Base-by-base conservation (phyloP, 2,329 filamentous ascomycete genomes). In the Pseudogymnoascus sp. region DNA sequence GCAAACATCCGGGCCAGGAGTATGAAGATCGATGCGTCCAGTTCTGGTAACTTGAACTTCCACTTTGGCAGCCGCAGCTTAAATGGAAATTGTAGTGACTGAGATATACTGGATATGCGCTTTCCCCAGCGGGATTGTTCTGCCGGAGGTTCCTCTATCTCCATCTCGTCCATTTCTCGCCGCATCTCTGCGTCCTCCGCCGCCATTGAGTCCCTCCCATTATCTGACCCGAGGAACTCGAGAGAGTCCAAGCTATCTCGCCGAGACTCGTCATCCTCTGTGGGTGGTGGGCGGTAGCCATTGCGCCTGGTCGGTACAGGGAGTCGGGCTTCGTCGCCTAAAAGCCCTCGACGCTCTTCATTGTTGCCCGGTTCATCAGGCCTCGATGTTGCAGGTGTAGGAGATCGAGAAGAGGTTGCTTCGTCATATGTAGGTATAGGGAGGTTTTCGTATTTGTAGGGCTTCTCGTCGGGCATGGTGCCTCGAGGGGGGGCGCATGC, bases 351-450 rank as follows among this genome's bases (percentile, higher is more conserved):
- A 74, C 88, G 83, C 75, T 96, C 91, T 60, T 84, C 82, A 71
- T 91, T 85, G 73, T 86, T 81, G 71, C 84, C 84, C 70, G 82
- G 79, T 73, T 87, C 83, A 69, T 84, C 80, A 68, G 80, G 80
- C 59, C 85, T 73, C 64, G 81, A 78, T 73, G 85, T 79, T 75
- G 81, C 83, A 82, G 69, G 82, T 79, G 75, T 87, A 79, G 71
- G 83, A 76, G 75, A 80, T 78, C 69, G 80, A 76, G 74, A 87
- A 78, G 72, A 82, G 73, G 63, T 82, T 65, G 90, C 90, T 77
- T 95, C 90, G 73, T 93, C 90, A 74, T 94, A 94, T 47, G 86
- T 85, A 30, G 90, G 90, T 71, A 94, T 93, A 33, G 90, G 88
- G 50, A 88, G 79, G 64, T 80, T 75, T 69, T 83, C 81, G 73